Evolutionary conservation across 2,329 filamentous ascomycete species (phyloP), one percentile per base, ranked within the genome.

Genomic region (Aspergillus costaricaensis): DNA sequence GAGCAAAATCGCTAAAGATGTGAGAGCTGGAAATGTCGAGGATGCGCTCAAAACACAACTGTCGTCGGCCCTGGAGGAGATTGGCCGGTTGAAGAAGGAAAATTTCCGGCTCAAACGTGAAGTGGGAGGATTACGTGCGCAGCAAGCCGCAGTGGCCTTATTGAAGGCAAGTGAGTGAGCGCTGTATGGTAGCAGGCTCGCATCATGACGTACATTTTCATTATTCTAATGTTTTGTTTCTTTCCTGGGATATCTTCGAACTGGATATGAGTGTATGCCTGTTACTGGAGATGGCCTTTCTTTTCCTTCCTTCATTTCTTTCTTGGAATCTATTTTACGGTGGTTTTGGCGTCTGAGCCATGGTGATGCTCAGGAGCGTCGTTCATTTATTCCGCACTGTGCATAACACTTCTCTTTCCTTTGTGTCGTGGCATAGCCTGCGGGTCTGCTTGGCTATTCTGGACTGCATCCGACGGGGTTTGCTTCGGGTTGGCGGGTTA

Each of bases 81-180:
- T 87, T 59, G 87, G 86, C 25, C 85, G 87, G 66, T 77, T 92
- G 65, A 92, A 91, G 79, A 92, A 91, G 77, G 94, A 98, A 75
- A 96, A 96, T 73, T 86, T 88, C 58, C 83, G 91, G 63, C 77
- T 97, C 69, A 92, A 90, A 80, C 84, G 92, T 68, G 92, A 96
- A 80, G 88, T 93, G 71, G 85, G 89, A 36, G 91, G 91, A 55
- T 78, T 90, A 68, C 81, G 85, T 69, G 81, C 86, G 51, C 77
- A 79, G 53, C 76, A 77, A 62, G 70, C 75, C 52, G 74, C 71
- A 15, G 70, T 68, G 51, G 71, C 68, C 38, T 65, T 72, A 52
- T 59, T 72, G 58, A 73, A 65, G 61, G 71, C 68, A 47, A 75
- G 70, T 47, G 70, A 74, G 36, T 69, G 21, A 69, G 58, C 63